These are phyloP conservation scores for Powellomyces hirtus DNA, from an alignment of 192 early-diverging fungal genomes.

Conservation along the genomic window DNA sequence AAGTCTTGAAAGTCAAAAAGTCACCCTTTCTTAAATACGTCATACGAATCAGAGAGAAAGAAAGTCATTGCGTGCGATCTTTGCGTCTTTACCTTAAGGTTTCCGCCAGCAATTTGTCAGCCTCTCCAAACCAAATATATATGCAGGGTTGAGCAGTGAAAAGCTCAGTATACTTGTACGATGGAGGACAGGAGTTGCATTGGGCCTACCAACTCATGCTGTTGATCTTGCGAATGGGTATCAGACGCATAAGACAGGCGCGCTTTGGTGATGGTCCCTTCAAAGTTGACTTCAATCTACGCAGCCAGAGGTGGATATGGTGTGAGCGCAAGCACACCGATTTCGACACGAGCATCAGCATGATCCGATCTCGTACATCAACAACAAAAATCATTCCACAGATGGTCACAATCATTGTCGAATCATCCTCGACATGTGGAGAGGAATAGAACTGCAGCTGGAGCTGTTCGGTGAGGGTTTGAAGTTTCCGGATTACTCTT, in stretches of 20 bases:
- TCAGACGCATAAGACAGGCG: conserved; percentile 21
- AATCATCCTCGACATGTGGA: not conserved
- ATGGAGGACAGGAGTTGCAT: too few species aligned
- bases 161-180: too few species aligned
- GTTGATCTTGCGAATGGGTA: conserved; percentile 14
- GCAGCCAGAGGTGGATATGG: not conserved
- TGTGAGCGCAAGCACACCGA: not conserved
- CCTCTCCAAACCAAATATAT: conserved; percentile 4
- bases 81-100: conserved; percentile 4
- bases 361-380: conserved; percentile 10
- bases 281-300: not conserved
- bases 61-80: too few species aligned
- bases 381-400: conserved; percentile 18
- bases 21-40: conserved; percentile 7
- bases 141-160: not conserved
- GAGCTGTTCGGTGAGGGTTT: conserved; percentile 2
- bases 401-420: not conserved
- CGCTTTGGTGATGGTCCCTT: not conserved
- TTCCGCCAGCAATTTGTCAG: conserved; percentile 10
- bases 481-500: not conserved
- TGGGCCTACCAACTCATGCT: conserved; percentile 19
- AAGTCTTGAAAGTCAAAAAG: conserved; percentile 12
- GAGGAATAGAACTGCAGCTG: conserved; percentile 10
- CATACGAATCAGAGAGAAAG: too few species aligned
- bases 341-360: not conserved